These are phyloP conservation scores for Eimeria maxima DNA, from an alignment of 169 alveolate genomes.

Conservation along the genomic window DNA sequence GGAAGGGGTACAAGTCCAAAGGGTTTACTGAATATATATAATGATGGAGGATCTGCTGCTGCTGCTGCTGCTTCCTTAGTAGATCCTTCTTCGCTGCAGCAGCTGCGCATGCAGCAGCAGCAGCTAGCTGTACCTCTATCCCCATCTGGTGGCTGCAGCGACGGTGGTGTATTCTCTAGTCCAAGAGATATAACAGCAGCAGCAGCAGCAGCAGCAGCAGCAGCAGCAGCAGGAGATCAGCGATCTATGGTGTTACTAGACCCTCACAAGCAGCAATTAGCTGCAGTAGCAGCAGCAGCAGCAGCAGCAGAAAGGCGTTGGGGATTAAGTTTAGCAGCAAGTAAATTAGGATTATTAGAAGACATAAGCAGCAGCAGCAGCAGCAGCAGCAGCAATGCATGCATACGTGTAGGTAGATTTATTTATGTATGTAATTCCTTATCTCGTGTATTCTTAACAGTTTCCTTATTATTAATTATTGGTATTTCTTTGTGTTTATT, in stretches of 20 bases:
- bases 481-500: not conserved
- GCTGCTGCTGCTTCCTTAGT: too few relatives aligned
- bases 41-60: not conserved
- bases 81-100: too few relatives aligned
- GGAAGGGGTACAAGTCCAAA: too few relatives aligned
- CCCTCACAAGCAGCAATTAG: too few relatives aligned
- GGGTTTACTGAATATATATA: too few relatives aligned
- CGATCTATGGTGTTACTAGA: too few relatives aligned
- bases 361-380: slow-evolving; percentile 29
- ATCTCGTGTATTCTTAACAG: not conserved
- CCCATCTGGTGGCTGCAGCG: not conserved
- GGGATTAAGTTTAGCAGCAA: too few relatives aligned
- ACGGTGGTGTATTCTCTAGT: not conserved
- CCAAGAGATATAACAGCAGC: not conserved
- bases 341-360: too few relatives aligned
- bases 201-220: not conserved
- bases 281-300: too few relatives aligned
- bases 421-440: not conserved
- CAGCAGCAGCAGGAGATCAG: not conserved
- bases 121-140: not conserved
- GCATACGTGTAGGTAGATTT: not conserved
- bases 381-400: slow-evolving; percentile 24
- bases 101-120: slow-evolving; percentile 38
- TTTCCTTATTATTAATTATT: not conserved
- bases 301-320: too few relatives aligned